Percentiles rank a stretch among this genome's conserved stretches.
Evolutionary conservation across 495 filamentous ascomycete species (phyloP).

Genomic region (Arthonia radiata): DNA sequence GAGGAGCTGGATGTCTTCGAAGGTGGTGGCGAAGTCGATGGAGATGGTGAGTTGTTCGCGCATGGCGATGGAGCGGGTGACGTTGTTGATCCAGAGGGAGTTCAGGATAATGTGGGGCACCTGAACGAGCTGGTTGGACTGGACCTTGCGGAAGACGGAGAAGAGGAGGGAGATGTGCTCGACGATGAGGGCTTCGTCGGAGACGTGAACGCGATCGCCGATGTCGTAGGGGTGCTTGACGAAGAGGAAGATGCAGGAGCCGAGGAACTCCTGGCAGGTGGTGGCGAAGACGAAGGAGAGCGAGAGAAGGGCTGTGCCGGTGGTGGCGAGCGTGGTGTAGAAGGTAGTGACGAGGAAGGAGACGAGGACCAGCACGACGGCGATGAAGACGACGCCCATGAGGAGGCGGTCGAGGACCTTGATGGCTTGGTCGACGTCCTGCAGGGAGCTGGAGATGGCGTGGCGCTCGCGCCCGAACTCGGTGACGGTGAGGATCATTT

Average conservation of each 20-base stretch:
- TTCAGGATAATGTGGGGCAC: conserved; percentile 82
- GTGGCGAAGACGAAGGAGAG: conserved; percentile 82
- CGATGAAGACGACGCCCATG: conserved; percentile 47
- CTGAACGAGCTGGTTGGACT: conserved; percentile 62
- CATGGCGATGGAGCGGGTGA: conserved; percentile 76
- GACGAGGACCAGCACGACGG: conserved; percentile 70
- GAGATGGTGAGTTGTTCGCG: conserved; percentile 57
- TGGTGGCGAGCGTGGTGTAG: conserved; percentile 71
- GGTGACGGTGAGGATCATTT: conserved; percentile 74
- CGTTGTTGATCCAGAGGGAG: conserved; percentile 77
- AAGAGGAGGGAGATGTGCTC: conserved; percentile 88
- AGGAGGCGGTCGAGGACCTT: conserved; percentile 70
- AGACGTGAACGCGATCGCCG: conserved; percentile 77
- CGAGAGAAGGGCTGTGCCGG: conserved; percentile 80
- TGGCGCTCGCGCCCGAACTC: conserved; percentile 65
- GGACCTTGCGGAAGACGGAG: conserved; percentile 71
- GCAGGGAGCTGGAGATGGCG: conserved; percentile 72
- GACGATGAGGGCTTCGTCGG: conserved; percentile 46
- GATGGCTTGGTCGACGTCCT: conserved; percentile 91
- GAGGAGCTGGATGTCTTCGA: conserved; percentile 67
- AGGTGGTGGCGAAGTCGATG: conserved; percentile 59
- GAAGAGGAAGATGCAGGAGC: conserved; percentile 92
- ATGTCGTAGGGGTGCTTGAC: conserved; percentile 92
- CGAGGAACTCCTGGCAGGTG: conserved; percentile 80
- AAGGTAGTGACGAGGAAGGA: conserved; percentile 71